phyloP scores from a whole-genome alignment of 495 filamentous ascomycete species.

The Neurospora sublineolata region DNA sequence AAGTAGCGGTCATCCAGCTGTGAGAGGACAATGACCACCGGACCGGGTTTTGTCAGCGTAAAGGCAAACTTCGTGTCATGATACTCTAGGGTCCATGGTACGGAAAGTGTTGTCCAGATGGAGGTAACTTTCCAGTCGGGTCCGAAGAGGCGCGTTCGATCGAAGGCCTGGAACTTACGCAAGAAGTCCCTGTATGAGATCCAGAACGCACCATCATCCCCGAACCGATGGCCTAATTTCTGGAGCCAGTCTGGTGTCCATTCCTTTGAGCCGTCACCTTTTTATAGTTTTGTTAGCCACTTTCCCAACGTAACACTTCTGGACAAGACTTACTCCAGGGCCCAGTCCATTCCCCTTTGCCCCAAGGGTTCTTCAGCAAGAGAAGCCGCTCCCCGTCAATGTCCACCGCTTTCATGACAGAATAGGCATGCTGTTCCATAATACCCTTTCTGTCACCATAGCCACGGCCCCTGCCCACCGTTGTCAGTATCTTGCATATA shows the following conservation, averaged over 20 bases:
- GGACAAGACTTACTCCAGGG: constrained; percentile 49
- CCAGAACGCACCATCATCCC: constrained; percentile 71
- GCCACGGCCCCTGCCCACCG: constrained; percentile 34
- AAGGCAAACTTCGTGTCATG: constrained; percentile 73
- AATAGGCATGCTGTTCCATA: constrained; percentile 74
- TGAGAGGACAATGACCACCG: constrained; percentile 67
- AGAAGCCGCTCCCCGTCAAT: constrained; percentile 64
- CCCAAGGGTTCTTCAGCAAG: constrained; percentile 82
- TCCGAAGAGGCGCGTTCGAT: constrained; percentile 84
- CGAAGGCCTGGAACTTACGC: constrained; percentile 68
- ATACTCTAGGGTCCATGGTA: constrained; percentile 81
- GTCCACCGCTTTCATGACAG: constrained; percentile 72
- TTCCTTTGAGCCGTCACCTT: constrained; percentile 68
- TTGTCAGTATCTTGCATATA: neutral
- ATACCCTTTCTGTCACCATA: constrained; percentile 61
- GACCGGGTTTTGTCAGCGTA: constrained; percentile 50
- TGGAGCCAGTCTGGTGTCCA: constrained; percentile 86
- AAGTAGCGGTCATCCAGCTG: constrained; percentile 86
- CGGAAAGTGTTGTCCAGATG: constrained; percentile 72
- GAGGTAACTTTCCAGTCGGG: constrained; percentile 69
- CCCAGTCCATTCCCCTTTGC: constrained; percentile 69
- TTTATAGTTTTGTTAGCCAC: neutral
- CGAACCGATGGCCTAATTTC: constrained; percentile 69
- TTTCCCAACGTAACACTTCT: neutral
- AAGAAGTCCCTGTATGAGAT: constrained; percentile 71